These are phyloP conservation scores for Candolleomyces efflorescens DNA, from an alignment of 768 basidiomycete genomes.

Conservation along the genomic window DNA sequence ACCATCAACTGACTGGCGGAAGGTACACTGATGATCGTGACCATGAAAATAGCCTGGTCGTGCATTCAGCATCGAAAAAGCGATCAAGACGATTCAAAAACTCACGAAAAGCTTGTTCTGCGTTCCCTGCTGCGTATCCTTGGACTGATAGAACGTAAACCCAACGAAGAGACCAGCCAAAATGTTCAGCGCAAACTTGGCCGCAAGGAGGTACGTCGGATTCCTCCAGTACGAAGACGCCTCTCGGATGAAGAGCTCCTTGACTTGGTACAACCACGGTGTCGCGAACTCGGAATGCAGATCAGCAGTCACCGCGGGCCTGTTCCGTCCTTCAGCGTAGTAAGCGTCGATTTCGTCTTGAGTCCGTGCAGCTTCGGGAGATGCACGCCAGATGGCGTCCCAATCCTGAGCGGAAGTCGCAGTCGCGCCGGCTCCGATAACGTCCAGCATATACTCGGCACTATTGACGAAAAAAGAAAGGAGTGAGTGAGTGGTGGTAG, in stretches of 20 bases:
- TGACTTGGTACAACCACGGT: conserved; percentile 46
- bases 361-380: conserved; percentile 37
- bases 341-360: conserved; percentile 42
- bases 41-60: conserved; percentile 31
- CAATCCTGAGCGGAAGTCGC: conserved; percentile 53
- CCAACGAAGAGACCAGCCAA: conserved; percentile 53
- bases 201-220: conserved; percentile 56
- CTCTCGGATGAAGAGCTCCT: conserved; percentile 41
- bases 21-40: conserved; percentile 46
- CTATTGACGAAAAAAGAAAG: conserved; percentile 19
- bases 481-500: not conserved
- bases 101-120: conserved; percentile 66
- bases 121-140: conserved; percentile 50
- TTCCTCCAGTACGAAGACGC: conserved; percentile 47
- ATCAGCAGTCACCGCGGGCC: conserved; percentile 30
- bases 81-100: conserved; percentile 14
- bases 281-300: conserved; percentile 47
- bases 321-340: conserved; percentile 42
- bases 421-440: conserved; percentile 71
- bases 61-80: not conserved
- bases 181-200: conserved; percentile 54
- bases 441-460: conserved; percentile 64
- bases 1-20: conserved; percentile 63
- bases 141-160: conserved; percentile 60
- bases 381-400: conserved; percentile 51